These are phyloP conservation scores for Erysimum cheiri DNA, from an alignment of 441 rosid species.

Conservation along the genomic window DNA sequence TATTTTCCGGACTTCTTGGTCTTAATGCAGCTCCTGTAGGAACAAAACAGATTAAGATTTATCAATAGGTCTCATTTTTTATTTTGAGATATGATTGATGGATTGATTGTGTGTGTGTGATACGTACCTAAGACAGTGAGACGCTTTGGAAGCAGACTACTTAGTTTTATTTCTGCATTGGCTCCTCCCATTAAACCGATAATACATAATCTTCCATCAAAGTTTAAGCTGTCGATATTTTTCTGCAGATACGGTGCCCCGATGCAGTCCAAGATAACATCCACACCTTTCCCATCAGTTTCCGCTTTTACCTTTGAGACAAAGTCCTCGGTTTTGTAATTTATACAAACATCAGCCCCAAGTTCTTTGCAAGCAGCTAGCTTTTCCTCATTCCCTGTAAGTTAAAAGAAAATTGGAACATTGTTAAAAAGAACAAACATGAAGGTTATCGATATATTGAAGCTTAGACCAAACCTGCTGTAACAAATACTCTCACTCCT, in stretches of 20 bases:
- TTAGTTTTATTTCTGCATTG: conserved; percentile 58
- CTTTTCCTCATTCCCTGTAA: conserved; percentile 76
- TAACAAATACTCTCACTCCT: conserved; percentile 77
- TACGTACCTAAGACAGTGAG: conserved; percentile 80
- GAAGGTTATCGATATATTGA: background rate
- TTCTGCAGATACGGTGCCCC: conserved; percentile 81
- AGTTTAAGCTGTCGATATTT: conserved; percentile 75
- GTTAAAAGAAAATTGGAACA: background rate
- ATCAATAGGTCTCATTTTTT: background rate
- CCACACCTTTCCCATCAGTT: conserved; percentile 81
- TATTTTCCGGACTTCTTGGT: conserved; percentile 66
- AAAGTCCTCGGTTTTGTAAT: conserved; percentile 89
- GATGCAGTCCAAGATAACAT: conserved; percentile 79
- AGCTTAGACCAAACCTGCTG: conserved; percentile 65
- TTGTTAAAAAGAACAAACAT: background rate
- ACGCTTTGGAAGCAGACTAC: conserved; percentile 65
- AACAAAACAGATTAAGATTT: conserved; percentile 1
- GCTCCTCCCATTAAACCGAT: conserved; percentile 78
- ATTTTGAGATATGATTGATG: background rate
- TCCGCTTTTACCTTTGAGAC: conserved; percentile 76
- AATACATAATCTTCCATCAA: conserved; percentile 80
- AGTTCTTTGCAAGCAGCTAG: conserved; percentile 76
- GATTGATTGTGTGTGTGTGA: background rate
- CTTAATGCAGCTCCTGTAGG: conserved; percentile 72
- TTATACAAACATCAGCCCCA: conserved; percentile 84